Conservation (phyloP, 306 rosid genomes). For the Quercus cerris region DNA sequence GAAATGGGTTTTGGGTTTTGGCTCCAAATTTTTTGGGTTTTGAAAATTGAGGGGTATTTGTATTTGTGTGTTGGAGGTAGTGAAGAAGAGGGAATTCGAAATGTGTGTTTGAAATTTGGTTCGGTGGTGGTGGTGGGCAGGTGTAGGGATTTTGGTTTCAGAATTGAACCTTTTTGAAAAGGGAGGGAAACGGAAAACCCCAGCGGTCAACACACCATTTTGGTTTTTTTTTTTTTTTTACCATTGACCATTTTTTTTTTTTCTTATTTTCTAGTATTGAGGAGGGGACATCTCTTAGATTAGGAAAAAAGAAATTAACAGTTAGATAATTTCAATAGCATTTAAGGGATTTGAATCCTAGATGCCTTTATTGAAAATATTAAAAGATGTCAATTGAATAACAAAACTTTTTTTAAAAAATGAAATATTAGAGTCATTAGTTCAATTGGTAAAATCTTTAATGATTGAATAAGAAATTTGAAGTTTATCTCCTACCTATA, state of each 20-base stretch:
- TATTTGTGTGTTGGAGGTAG: background rate
- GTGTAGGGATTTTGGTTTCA: background rate
- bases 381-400: too few relatives aligned
- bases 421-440: too few relatives aligned
- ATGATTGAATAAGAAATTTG: fast-evolving
- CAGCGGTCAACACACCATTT: background rate
- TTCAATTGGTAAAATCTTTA: fast-evolving
- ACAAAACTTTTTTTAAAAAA: too few relatives aligned
- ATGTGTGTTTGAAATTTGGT: background rate
- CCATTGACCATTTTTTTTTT: background rate
- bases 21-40: conserved; percentile 7
- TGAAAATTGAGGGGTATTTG: conserved; percentile 12
- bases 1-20: background rate
- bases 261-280: too few relatives aligned
- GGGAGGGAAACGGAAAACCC: conserved; percentile 59
- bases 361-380: too few relatives aligned
- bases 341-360: too few relatives aligned
- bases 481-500: fast-evolving
- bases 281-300: too few relatives aligned
- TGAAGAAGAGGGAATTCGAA: conserved; percentile 45
- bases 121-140: conserved; percentile 8
- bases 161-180: conserved; percentile 14
- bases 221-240: background rate
- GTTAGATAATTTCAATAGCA: too few relatives aligned
- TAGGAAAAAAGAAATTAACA: too few relatives aligned